phyloP scores from a whole-genome alignment of 768 basidiomycete genomes.

The Clathrus columnatus region DNA sequence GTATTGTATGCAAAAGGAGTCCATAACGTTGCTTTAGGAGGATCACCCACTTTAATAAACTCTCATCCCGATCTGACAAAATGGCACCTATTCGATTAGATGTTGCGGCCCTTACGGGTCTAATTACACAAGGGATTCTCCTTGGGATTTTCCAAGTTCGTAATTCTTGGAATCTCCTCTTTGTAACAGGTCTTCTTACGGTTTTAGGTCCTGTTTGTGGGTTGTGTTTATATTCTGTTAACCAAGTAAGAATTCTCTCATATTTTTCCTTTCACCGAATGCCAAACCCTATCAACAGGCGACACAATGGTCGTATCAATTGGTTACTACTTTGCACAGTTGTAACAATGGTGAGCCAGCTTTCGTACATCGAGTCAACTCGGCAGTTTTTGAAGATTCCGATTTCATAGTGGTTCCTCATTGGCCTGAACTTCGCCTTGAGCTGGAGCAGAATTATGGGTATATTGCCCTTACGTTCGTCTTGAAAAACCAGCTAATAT shows the following conservation, averaged over 20 bases:
- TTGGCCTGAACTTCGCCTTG: conserved; percentile 1
- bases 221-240: conserved; percentile 1
- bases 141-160: neutral
- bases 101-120: neutral
- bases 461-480: neutral
- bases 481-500: neutral
- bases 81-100: neutral
- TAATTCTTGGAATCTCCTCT: neutral
- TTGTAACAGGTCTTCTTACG: neutral
- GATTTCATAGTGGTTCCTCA: neutral
- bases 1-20: too few relatives aligned
- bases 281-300: neutral
- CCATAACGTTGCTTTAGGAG: too few relatives aligned
- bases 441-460: conserved; percentile 6
- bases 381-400: neutral
- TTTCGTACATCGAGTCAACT: neutral
- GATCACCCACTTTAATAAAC: too few relatives aligned
- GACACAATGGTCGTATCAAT: neutral
- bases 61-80: too few relatives aligned
- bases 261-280: neutral
- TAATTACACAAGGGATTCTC: conserved; percentile 1
- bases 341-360: neutral
- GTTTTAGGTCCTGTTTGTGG: conserved; percentile 1
- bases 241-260: neutral
- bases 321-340: neutral